Conservation (phyloP, 306 rosid species). For the Prosopis cineraria region DNA sequence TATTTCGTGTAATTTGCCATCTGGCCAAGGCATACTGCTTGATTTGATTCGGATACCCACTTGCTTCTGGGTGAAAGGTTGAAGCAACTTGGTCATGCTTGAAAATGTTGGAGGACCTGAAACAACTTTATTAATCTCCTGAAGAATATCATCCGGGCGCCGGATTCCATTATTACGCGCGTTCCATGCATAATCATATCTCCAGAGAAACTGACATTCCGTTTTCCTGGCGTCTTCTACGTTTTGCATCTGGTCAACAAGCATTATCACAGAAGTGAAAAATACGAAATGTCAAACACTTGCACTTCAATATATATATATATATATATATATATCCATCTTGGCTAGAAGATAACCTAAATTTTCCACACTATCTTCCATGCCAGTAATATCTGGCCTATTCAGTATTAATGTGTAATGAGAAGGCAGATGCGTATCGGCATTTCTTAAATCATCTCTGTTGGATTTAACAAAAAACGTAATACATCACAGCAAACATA, state of each 20-base stretch:
- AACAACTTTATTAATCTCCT: slow-evolving; percentile 53
- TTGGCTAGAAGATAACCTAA: background rate
- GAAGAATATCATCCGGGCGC: slow-evolving; percentile 63
- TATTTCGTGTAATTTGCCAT: slow-evolving; percentile 36
- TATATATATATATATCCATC: too few species aligned
- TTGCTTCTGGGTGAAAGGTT: slow-evolving; percentile 61
- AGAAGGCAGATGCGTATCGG: background rate
- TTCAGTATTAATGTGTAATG: background rate
- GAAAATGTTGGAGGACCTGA: slow-evolving; percentile 46
- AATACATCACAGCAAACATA: background rate
- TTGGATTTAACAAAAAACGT: background rate
- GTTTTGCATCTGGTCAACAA: slow-evolving; percentile 66
- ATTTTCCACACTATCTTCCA: background rate
- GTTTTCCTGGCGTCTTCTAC: slow-evolving; percentile 62
- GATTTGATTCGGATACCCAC: slow-evolving; percentile 71
- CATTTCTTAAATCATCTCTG: background rate
- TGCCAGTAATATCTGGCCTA: background rate
- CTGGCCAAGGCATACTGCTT: slow-evolving; percentile 40
- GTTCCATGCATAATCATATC: slow-evolving; percentile 94
- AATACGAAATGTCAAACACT: background rate
- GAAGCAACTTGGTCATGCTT: slow-evolving; percentile 46
- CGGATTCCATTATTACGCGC: slow-evolving; percentile 54
- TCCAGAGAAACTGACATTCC: slow-evolving; percentile 64
- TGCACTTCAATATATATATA: too few species aligned
- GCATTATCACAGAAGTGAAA: slow-evolving; percentile 16